Evolutionary conservation across 129 eudicot species (phyloP).

Genomic region (Logfia minima): DNA sequence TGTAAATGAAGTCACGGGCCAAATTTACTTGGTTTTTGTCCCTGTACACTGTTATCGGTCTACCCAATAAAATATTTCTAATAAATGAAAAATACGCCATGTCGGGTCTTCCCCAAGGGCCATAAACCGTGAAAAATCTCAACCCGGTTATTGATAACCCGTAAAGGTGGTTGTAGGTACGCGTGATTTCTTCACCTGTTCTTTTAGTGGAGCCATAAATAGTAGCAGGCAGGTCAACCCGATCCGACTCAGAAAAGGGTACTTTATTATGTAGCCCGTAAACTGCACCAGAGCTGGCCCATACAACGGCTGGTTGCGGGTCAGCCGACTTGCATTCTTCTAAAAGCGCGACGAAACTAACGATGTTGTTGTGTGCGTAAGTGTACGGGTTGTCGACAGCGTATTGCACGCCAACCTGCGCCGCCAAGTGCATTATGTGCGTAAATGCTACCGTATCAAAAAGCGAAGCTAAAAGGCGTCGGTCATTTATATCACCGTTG

Average conservation of each 20-base stretch:
- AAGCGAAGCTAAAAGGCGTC: conserved; percentile 32
- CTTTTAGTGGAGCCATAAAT: conserved; percentile 55
- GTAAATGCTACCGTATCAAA: conserved; percentile 47
- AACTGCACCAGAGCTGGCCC: conserved; percentile 64
- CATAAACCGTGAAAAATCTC: conserved; percentile 56
- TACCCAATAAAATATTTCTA: conserved; percentile 36
- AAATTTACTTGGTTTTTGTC: conserved; percentile 43
- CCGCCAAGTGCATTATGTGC: conserved; percentile 66
- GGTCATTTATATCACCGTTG: conserved; percentile 53
- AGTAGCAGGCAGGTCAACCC: conserved; percentile 50
- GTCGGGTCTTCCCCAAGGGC: conserved; percentile 71
- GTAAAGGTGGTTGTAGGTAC: conserved; percentile 47
- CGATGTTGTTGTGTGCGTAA: conserved; percentile 47
- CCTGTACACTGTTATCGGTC: conserved; percentile 49
- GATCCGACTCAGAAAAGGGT: conserved; percentile 54
- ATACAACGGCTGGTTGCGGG: conserved; percentile 50
- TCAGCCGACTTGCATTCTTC: conserved; percentile 44
- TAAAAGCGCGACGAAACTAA: conserved; percentile 45
- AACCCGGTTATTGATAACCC: conserved; percentile 58
- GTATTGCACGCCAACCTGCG: conserved; percentile 59
- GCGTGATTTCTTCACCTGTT: conserved; percentile 56
- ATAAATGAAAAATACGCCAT: conserved; percentile 54
- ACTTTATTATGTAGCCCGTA: conserved; percentile 42
- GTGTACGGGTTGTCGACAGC: conserved; percentile 55
- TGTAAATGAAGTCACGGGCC: conserved; percentile 55